Evolutionary conservation across 352 stramenopile species (phyloP).

Genomic region (Blastocystis sp.): DNA sequence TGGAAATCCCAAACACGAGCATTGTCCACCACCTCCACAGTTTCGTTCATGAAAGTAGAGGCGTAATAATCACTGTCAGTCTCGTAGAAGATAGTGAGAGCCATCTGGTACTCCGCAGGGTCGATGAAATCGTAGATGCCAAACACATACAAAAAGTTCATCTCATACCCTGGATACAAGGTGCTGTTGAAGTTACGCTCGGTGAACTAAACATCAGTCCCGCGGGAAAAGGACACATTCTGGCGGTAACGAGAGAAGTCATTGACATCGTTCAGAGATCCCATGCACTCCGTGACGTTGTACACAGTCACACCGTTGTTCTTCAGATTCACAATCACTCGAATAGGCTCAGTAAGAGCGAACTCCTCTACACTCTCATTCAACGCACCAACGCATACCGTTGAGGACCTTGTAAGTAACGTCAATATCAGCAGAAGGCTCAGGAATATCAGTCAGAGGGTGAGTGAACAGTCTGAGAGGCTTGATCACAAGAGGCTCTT

Average conservation of each 20-base stretch:
- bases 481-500: conserved; percentile 43
- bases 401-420: conserved; percentile 57
- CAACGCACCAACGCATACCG: background rate
- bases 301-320: conserved; percentile 58
- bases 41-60: conserved; percentile 54
- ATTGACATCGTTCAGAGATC: conserved; percentile 57
- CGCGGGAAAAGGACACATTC: background rate
- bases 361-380: background rate
- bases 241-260: conserved; percentile 46
- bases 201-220: conserved; percentile 37
- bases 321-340: conserved; percentile 60
- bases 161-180: conserved; percentile 60
- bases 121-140: conserved; percentile 60
- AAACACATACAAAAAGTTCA: conserved; percentile 61
- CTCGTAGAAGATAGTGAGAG: conserved; percentile 61
- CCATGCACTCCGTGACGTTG: conserved; percentile 61
- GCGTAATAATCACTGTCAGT: conserved; percentile 58
- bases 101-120: conserved; percentile 50
- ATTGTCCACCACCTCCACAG: conserved; percentile 39
- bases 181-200: conserved; percentile 60
- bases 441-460: conserved; percentile 60
- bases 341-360: conserved; percentile 45
- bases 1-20: conserved; percentile 39
- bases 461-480: background rate
- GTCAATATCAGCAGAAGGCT: conserved; percentile 59